Evolutionary conservation across 2,329 filamentous ascomycete species (phyloP), one percentile per base, ranked within the genome.

Genomic region (Davidsoniella neocaledoniae): DNA sequence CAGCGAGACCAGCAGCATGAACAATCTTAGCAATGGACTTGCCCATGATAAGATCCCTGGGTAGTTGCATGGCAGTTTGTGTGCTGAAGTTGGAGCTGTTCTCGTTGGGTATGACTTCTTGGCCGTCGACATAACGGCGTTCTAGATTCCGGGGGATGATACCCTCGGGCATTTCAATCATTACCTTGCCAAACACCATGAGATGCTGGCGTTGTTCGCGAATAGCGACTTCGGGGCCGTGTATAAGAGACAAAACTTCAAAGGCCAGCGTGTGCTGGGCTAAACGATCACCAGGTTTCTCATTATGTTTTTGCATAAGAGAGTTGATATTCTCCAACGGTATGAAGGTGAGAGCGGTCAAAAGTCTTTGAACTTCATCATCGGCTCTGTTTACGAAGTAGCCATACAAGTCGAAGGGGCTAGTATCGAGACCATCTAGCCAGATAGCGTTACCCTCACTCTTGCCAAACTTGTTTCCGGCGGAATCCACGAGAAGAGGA

Each of bases 391-490:
- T 77, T 55, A 95, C 71, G 58, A 96, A 91, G 68, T 90, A 95
- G 62, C 88, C 71, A 62, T 96, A 96, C 1, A 96, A 71, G 52
- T 96, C 86, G 59, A 90, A 95, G 0, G 79, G 69, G 26, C 74
- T 79, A 1, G 90, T 94, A 74, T 86, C 76, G 58, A 81, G 79
- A 48, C 73, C 71, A 62, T 95, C 86, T 2, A 98, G 74, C 91
- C 91, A 98, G 36, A 98, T 66, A 2, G 90, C 88, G 62, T 96
- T 96, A 23, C 88, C 90, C 2, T 86, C 83, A 55, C 81, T 93
- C 68, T 98, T 98, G 47, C 91, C 91, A 58, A 96, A 88, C 64
- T 98, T 98, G 60, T 77, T 78, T 16, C 91, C 91, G 0, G 83
- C 76, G 1, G 84, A 72, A 48, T 90, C 88, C 0, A 87, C 94